Evolutionary conservation across 2,329 filamentous ascomycete genomes (phyloP), one percentile per base, ranked within the genome.

Genomic region (Claviceps pazoutovae): DNA sequence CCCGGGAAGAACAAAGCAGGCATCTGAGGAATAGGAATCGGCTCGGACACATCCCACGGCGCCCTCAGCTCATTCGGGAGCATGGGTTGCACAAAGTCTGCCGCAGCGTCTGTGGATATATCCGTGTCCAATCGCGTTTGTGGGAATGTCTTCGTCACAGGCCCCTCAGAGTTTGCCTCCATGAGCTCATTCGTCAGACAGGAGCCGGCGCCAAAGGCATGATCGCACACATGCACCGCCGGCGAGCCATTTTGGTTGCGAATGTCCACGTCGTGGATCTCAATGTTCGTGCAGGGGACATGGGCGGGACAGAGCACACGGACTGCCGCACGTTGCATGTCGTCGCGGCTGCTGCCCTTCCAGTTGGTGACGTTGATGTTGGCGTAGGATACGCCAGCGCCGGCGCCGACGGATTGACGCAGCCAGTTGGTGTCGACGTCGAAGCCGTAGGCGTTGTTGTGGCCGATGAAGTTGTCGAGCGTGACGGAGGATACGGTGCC

Each of bases 401-500:
- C 47, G 37, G 47, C 7, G 16, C 36, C 47, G 21, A n/a, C 21
- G 1, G 7, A 8, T 16, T 48, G 47, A 9, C 37, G 36, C n/a
- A 13, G 9, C 37, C 47, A 48, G 37, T 34, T 9, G 9, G 37
- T 30, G 37, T 48, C 46, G 36, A 48, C 1, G 21, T 41, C 21
- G 13, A 48, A 11, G 8, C 34, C 37, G 36, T 48, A 48, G 3
- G 36, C 46, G 36, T 48, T 48, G 46, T 16, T 41, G 37, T 48
- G 46, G 21, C 46, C 46, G 46, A 41, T 17, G 46, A 48, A 48
- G 46, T 48, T 48, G 36, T 48, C 14, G 46, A 39, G 46, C 6
- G 19, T 39, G 19, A 48, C 36, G 36, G 14, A 26, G 14, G 46
- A 26, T 5, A 48, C 46, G 21, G 14, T 48, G 19, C 46, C 46